Percentiles rank a stretch among this genome's conserved stretches.
phyloP scores from a whole-genome alignment of 176 grass and related monocot genomes.

The Avena sativa region DNA sequence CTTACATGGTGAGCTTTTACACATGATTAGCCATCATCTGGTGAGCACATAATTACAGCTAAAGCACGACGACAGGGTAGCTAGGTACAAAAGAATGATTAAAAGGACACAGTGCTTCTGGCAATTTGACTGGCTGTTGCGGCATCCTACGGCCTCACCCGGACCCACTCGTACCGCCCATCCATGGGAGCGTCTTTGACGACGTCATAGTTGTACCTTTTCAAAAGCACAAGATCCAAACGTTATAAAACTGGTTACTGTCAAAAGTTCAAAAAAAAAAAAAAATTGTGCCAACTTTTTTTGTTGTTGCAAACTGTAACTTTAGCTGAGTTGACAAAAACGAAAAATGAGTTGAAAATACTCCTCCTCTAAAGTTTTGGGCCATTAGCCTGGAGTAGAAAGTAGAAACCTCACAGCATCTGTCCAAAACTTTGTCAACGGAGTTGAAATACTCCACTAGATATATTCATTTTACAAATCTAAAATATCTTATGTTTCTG shows the following conservation, averaged over 20 bases:
- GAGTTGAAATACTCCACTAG: too few relatives aligned
- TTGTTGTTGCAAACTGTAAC: neutral
- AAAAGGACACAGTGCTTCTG: conserved; percentile 30
- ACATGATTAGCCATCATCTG: conserved; percentile 29
- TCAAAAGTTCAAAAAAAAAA: neutral
- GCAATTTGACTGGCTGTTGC: conserved; percentile 43
- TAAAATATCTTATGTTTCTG: too few relatives aligned
- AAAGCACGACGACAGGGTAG: conserved; percentile 8
- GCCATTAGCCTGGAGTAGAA: neutral
- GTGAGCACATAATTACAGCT: conserved; percentile 47
- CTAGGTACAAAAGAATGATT: conserved; percentile 11
- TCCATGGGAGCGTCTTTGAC: conserved; percentile 58
- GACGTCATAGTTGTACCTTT: conserved; percentile 70
- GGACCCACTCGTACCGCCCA: conserved; percentile 60
- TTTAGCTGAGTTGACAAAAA: conserved; percentile 1
- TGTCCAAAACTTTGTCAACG: too few relatives aligned
- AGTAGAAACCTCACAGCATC: conserved; percentile 9
- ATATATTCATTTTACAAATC: too few relatives aligned
- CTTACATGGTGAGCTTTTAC: conserved; percentile 38
- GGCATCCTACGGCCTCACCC: conserved; percentile 31
- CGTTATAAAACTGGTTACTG: neutral
- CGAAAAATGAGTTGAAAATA: neutral
- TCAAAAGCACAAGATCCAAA: conserved; percentile 44
- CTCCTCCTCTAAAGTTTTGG: neutral
- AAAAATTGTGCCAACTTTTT: too few relatives aligned